A percentile compares a stretch with the other conserved stretches of the same genome.
phyloP scores from a whole-genome alignment of 192 early-diverging fungal species.

The Radiomyces spectabilis region DNA sequence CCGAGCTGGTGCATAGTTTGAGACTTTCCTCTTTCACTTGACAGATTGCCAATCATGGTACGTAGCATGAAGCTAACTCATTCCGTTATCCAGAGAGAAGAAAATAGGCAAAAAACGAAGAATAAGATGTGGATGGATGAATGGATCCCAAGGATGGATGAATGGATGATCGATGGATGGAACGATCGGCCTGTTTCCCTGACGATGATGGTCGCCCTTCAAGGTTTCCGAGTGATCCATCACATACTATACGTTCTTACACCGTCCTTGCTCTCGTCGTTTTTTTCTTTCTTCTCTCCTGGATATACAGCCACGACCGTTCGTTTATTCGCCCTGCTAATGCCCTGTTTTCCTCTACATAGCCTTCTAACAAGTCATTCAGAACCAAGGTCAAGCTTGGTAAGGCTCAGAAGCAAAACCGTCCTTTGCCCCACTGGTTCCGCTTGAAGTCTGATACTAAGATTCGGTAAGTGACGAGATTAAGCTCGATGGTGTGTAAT shows the following conservation, averaged over 20 bases:
- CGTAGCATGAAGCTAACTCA: neutral
- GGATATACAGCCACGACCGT: too few species aligned
- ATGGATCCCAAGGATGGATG: conserved; percentile 1
- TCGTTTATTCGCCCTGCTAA: too few species aligned
- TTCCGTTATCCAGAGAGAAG: too few species aligned
- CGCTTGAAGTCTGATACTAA: conserved; percentile 91
- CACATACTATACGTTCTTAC: too few species aligned
- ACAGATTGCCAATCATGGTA: conserved; percentile 12
- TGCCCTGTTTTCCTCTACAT: conserved; percentile 10
- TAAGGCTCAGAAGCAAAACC: conserved; percentile 99
- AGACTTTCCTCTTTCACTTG: conserved; percentile 18
- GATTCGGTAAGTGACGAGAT: conserved; percentile 56
- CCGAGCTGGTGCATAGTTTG: too few species aligned
- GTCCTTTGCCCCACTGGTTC: conserved; percentile 97
- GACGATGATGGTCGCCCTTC: neutral
- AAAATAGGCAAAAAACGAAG: conserved; percentile 4
- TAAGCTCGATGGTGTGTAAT: neutral
- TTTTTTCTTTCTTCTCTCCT: neutral
- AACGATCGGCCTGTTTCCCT: neutral
- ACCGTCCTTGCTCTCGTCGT: too few species aligned
- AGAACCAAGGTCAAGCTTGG: conserved; percentile 95
- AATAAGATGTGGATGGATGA: conserved; percentile 14
- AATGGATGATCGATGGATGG: conserved; percentile 5
- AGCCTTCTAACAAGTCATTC: conserved; percentile 99
- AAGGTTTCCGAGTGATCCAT: too few species aligned